A percentile compares a stretch with the other conserved stretches of the same genome.
Evolutionary conservation across 768 basidiomycete species (phyloP).

Genomic region (Suillus discolor): DNA sequence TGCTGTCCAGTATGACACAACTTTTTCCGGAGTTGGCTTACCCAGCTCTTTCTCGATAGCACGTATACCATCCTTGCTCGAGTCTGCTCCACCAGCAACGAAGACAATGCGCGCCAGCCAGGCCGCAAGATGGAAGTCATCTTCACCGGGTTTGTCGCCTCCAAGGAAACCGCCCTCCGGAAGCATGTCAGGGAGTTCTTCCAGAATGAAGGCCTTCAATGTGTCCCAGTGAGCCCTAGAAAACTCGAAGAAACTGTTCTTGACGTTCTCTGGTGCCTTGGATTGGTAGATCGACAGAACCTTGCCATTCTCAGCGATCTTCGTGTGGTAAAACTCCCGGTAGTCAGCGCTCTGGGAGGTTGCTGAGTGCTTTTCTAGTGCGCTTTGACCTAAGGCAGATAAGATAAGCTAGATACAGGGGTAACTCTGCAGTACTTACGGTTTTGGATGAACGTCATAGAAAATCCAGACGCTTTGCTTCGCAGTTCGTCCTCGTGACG

Average conservation of each 20-base stretch:
- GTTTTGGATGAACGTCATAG: conserved; percentile 36
- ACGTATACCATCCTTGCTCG: conserved; percentile 33
- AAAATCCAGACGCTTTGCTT: conserved; percentile 36
- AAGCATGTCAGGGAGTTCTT: conserved; percentile 43
- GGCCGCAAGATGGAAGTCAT: conserved; percentile 56
- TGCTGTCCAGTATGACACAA: conserved; percentile 44
- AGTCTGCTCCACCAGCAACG: conserved; percentile 35
- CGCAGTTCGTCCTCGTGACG: conserved; percentile 49
- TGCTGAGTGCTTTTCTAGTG: conserved; percentile 39
- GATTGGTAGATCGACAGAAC: conserved; percentile 46
- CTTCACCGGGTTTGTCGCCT: conserved; percentile 49
- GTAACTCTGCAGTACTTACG: conserved; percentile 37
- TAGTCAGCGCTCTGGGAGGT: conserved; percentile 37
- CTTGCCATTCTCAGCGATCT: conserved; percentile 41
- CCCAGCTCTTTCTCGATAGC: conserved; percentile 43
- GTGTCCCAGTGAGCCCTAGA: conserved; percentile 42
- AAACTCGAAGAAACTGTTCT: conserved; percentile 40
- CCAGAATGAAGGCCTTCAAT: conserved; percentile 39
- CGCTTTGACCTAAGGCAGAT: conserved; percentile 41
- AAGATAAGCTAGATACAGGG: conserved; percentile 1
- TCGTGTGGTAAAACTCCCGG: conserved; percentile 47
- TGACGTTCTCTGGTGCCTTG: conserved; percentile 35
- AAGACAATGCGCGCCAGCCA: conserved; percentile 54
- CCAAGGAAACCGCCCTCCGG: conserved; percentile 49
- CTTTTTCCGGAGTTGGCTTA: conserved; percentile 37